Conservation (phyloP, 2,329 filamentous ascomycete genomes). For the Westerdykella sp. region DNA sequence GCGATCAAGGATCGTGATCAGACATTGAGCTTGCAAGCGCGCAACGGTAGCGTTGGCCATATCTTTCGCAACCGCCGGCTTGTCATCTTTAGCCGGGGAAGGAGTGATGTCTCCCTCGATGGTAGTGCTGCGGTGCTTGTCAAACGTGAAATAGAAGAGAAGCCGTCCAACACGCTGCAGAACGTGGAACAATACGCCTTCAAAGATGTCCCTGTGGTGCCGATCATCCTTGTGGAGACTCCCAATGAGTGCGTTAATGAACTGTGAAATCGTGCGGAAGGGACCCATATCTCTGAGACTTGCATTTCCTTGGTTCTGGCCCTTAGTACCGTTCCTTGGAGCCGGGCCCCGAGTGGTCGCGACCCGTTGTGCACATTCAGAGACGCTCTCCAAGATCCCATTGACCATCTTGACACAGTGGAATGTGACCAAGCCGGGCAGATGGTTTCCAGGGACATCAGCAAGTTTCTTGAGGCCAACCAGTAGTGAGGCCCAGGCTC, state of each 20-base stretch:
- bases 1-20: conserved; percentile 38
- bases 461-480: conserved; percentile 23
- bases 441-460: conserved; percentile 8
- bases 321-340: conserved; percentile 4
- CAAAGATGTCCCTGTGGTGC: conserved; percentile 38
- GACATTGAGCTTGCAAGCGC: conserved; percentile 37
- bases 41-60: conserved; percentile 17
- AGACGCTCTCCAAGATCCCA: conserved; percentile 27
- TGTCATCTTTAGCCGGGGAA: conserved; percentile 5
- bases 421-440: conserved; percentile 22
- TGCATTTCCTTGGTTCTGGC: conserved; percentile 5
- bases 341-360: conserved; percentile 2
- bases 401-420: conserved; percentile 36
- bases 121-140: conserved; percentile 19
- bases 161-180: conserved; percentile 36
- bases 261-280: conserved; percentile 25
- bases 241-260: conserved; percentile 34
- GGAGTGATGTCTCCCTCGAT: conserved; percentile 23
- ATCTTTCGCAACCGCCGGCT: conserved; percentile 6
- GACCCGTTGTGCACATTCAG: conserved; percentile 18
- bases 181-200: conserved; percentile 39
- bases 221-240: conserved; percentile 31
- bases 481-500: conserved; percentile 28
- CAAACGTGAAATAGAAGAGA: conserved; percentile 38
- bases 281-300: conserved; percentile 18